Conservation (phyloP, 2,329 filamentous ascomycete genomes). For the Stachybotrys echinatus region DNA sequence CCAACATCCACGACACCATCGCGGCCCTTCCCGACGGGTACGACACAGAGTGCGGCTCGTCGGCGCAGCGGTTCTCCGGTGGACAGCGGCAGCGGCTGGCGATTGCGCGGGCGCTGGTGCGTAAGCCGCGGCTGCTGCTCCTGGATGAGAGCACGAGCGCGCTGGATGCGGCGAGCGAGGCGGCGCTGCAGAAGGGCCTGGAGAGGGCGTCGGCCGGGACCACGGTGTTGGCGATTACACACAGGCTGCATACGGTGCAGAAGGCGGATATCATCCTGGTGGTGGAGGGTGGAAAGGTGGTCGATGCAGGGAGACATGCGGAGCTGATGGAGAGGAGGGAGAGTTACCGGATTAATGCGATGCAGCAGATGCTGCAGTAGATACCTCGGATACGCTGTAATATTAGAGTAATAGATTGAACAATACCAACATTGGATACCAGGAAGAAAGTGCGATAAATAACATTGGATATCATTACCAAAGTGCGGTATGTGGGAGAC, state of each 20-base stretch:
- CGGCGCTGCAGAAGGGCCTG: slow-evolving; percentile 60
- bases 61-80: slow-evolving; percentile 68
- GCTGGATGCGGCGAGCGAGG: slow-evolving; percentile 66
- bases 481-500: too few species aligned
- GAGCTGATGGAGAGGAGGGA: slow-evolving; percentile 49
- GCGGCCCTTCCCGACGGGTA: slow-evolving; percentile 58
- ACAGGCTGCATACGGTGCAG: slow-evolving; percentile 50
- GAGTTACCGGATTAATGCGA: slow-evolving; percentile 45
- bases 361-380: slow-evolving; percentile 41
- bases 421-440: too few species aligned
- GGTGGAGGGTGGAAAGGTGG: slow-evolving; percentile 45
- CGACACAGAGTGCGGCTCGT: slow-evolving; percentile 62
- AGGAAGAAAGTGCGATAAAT: too few species aligned
- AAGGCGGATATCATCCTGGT: slow-evolving; percentile 55
- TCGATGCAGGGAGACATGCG: slow-evolving; percentile 47
- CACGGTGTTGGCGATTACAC: slow-evolving; percentile 54
- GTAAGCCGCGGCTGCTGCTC: slow-evolving; percentile 66
- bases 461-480: too few species aligned
- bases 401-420: too few species aligned
- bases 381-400: too few species aligned
- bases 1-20: slow-evolving; percentile 68
- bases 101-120: slow-evolving; percentile 71
- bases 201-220: slow-evolving; percentile 50
- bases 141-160: slow-evolving; percentile 80
- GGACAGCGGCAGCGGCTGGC: slow-evolving; percentile 75